Conservation (phyloP, 1,139 yeast species). For the Yamadazyma epiphylla region DNA sequence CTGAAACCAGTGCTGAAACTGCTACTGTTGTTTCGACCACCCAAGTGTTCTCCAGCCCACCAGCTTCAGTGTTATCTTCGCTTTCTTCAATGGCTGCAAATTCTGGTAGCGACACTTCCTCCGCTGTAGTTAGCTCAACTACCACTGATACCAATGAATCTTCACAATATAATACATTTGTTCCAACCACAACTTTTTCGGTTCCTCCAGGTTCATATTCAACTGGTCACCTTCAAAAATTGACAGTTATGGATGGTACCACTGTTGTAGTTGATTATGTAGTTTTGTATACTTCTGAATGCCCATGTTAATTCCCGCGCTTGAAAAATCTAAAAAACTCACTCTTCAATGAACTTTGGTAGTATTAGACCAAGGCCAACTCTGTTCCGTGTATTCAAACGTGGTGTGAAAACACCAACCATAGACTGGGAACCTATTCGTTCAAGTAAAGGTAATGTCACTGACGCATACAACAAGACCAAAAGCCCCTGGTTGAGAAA, state of each 20-base stretch:
- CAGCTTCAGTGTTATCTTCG: background rate
- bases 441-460: constrained; percentile 45
- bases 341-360: background rate
- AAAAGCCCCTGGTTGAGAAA: constrained; percentile 40
- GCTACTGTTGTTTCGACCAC: background rate
- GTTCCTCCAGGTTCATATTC: constrained; percentile 23
- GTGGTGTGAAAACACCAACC: constrained; percentile 59
- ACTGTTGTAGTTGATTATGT: constrained; percentile 30
- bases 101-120: background rate
- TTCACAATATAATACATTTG: background rate
- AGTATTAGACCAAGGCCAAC: background rate
- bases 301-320: constrained; percentile 10
- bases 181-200: background rate
- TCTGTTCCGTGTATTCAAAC: constrained; percentile 5
- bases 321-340: background rate
- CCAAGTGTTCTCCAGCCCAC: background rate
- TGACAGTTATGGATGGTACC: constrained; percentile 22
- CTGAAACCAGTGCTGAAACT: constrained; percentile 1
- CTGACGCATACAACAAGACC: constrained; percentile 37
- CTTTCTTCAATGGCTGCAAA: background rate
- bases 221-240: constrained; percentile 22
- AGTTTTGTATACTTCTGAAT: constrained; percentile 26
- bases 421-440: constrained; percentile 82
- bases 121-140: constrained; percentile 1
- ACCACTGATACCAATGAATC: background rate